These are phyloP conservation scores for Russula compacta DNA, from an alignment of 768 basidiomycete genomes.

Conservation along the genomic window DNA sequence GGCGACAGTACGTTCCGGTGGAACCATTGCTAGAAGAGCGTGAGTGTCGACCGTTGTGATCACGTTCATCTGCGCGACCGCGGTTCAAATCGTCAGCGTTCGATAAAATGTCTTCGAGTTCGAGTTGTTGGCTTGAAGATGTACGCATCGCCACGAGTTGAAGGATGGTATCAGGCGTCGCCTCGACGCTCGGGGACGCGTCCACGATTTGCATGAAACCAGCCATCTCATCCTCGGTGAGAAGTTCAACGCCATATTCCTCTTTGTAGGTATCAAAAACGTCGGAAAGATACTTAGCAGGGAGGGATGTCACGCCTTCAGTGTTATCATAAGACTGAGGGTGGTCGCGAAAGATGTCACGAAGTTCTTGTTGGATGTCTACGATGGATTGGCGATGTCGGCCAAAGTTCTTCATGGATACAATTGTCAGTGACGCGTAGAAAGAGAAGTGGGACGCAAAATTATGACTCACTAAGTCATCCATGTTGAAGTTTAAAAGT, in stretches of 20 bases:
- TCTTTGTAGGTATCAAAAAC: constrained; percentile 57
- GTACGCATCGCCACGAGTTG: constrained; percentile 44
- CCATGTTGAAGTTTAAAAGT: constrained; percentile 4
- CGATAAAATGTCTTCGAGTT: background rate
- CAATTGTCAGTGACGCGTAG: background rate
- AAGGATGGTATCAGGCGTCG: constrained; percentile 59
- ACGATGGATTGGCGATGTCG: constrained; percentile 62
- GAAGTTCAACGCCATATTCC: constrained; percentile 51
- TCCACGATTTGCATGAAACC: constrained; percentile 50
- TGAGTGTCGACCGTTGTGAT: constrained; percentile 26
- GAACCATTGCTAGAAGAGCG: constrained; percentile 56
- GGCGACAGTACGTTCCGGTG: constrained; percentile 24
- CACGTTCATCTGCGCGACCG: constrained; percentile 30
- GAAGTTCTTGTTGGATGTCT: constrained; percentile 61
- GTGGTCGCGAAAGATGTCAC: constrained; percentile 59
- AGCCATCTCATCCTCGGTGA: constrained; percentile 52
- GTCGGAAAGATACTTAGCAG: constrained; percentile 61
- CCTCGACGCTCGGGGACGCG: constrained; percentile 52
- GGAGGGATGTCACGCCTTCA: constrained; percentile 53
- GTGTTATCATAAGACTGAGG: constrained; percentile 50
- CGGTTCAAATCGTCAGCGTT: constrained; percentile 33
- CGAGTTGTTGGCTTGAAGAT: constrained; percentile 13
- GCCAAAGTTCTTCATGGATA: constrained; percentile 30
- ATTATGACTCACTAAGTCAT: constrained; percentile 1
- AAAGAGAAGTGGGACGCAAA: background rate